Evolutionary conservation across 345 rosid genomes (phyloP).

Genomic region (Sapria himalayana): DNA sequence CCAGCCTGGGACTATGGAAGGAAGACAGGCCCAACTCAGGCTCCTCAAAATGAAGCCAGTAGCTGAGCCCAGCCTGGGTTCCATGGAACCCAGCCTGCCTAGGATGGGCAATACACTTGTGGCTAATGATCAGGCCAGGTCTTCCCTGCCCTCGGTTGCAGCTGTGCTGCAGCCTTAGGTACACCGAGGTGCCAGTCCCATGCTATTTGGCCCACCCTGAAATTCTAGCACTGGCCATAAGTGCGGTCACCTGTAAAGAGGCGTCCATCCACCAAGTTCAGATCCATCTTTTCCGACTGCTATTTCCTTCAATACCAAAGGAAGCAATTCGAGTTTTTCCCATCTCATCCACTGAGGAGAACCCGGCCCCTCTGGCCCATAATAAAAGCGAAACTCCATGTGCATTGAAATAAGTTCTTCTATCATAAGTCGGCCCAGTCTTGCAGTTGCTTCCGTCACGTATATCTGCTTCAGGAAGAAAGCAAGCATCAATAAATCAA

Average conservation of each 20-base stretch:
- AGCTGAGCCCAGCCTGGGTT: too few relatives aligned
- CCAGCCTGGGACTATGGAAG: too few relatives aligned
- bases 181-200: too few relatives aligned
- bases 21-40: too few relatives aligned
- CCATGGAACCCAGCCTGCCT: too few relatives aligned
- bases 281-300: conserved; percentile 35
- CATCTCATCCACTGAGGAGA: conserved; percentile 50
- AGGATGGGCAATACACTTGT: too few relatives aligned
- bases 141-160: too few relatives aligned
- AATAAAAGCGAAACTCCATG: conserved; percentile 30
- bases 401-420: conserved; percentile 74
- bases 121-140: too few relatives aligned
- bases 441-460: conserved; percentile 52
- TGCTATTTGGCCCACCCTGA: too few relatives aligned
- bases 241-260: conserved; percentile 57
- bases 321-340: conserved; percentile 42
- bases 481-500: conserved; percentile 10
- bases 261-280: conserved; percentile 71
- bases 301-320: conserved; percentile 25
- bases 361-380: conserved; percentile 29
- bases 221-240: too few relatives aligned
- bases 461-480: conserved; percentile 27
- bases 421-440: conserved; percentile 69
- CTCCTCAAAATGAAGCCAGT: too few relatives aligned
- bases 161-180: too few relatives aligned